Evolutionary conservation across 495 filamentous ascomycete genomes (phyloP).

Genomic region (Tuber melanosporum): DNA sequence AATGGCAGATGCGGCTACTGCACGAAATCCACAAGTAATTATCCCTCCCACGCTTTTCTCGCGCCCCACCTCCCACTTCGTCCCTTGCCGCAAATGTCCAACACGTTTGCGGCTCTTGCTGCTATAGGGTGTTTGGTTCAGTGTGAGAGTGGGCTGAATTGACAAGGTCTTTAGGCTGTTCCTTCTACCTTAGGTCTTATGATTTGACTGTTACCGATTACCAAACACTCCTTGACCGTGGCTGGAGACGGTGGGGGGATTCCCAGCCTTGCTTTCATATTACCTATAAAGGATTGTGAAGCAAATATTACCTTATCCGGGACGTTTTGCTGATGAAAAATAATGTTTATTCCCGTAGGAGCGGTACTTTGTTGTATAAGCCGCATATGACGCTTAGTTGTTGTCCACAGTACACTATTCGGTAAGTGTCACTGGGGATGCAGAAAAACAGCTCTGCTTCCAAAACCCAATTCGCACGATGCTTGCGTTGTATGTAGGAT

Average conservation of each 20-base stretch:
- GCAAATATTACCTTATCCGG: conserved; percentile 6
- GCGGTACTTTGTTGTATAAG: conserved; percentile 81
- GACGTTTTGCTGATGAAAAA: conserved; percentile 21
- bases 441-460: not conserved
- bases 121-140: not conserved
- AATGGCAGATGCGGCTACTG: conserved; percentile 51
- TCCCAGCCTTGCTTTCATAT: conserved; percentile 16
- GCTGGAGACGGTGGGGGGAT: conserved; percentile 73
- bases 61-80: not conserved
- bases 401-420: conserved; percentile 92
- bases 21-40: conserved; percentile 52
- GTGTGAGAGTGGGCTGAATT: conserved; percentile 6
- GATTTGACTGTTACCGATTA: conserved; percentile 67
- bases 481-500: not conserved
- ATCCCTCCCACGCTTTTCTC: conserved; percentile 12
- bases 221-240: conserved; percentile 72
- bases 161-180: conserved; percentile 56
- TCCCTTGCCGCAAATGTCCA: not conserved
- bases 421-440: conserved; percentile 46
- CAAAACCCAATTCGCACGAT: conserved; percentile 8
- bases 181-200: conserved; percentile 69
- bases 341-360: conserved; percentile 47
- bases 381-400: conserved; percentile 76
- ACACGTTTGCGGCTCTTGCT: not conserved
- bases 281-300: conserved; percentile 13